Base-by-base conservation (phyloP, 1,139 yeast genomes). In the Suhomyces bribrorum region DNA sequence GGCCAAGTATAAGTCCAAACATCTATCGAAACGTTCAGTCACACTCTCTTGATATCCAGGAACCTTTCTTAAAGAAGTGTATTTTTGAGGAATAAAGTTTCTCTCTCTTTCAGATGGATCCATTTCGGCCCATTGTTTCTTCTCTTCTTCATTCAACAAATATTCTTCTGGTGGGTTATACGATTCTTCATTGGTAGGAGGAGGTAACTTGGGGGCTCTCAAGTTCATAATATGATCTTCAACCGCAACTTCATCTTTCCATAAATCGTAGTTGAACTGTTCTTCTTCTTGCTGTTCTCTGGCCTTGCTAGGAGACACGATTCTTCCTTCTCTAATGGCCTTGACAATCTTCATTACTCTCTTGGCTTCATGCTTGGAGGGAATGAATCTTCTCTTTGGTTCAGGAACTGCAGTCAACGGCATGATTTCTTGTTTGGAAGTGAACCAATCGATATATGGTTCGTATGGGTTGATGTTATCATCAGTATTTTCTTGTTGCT, bases 161-260 rank as follows among this genome's bases (percentile, higher is more conserved):
- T 92, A 92, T 68, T 92, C 99, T 58, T 78, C 96, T 11, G 99
- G 99, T 31, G 99, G 99, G 57, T 92, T 92, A 64, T 92, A 92
- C 53, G 95, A 83, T 66, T 92, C 97, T 52, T 90, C 98, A 58
- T 94, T 82, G 1, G 97, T 88, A 45, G 99, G 99, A 31, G 97
- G 97, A 14, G 96, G 81, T 55, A 89, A 57, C 62, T 92, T 92
- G 27, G 99, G 98, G 14, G 98, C 98, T 58, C 96, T 80, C 51
- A 90, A 70, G 48, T 81, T 88, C 97, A 89, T 89, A 29, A 89
- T 73, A 63, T 90, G 97, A 52, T 78, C 82, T 27, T 62, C 58
- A 2, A 66, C 50, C 46, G 83, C 85, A 37, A 64, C 61, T 36
- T 77, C 78, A 44, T 79, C 81, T 39, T 81, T 88, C 99, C 99